Evolutionary conservation across 768 basidiomycete species (phyloP).

Genomic region (Panus rudis): DNA sequence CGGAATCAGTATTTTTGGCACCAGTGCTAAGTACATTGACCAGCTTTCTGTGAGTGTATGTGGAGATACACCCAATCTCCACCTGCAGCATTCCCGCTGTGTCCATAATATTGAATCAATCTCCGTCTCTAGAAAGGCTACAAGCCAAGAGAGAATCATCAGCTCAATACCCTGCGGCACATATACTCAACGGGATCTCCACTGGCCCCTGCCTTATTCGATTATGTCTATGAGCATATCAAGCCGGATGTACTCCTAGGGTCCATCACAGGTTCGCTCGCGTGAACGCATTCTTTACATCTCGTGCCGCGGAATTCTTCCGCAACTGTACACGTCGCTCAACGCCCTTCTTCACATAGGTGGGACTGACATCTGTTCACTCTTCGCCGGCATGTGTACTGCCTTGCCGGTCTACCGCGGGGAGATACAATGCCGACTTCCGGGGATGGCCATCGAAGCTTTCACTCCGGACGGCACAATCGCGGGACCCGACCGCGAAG

Average conservation of each 20-base stretch:
- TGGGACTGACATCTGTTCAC: slow-evolving; percentile 79
- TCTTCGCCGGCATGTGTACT: slow-evolving; percentile 76
- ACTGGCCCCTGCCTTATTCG: slow-evolving; percentile 59
- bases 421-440: slow-evolving; percentile 77
- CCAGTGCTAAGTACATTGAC: slow-evolving; percentile 79
- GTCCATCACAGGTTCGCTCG: slow-evolving; percentile 61
- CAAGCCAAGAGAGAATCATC: slow-evolving; percentile 57
- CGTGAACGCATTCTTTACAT: background rate
- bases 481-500: slow-evolving; percentile 43
- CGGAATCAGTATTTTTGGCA: slow-evolving; percentile 73
- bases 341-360: slow-evolving; percentile 34
- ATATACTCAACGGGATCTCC: slow-evolving; percentile 82
- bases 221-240: slow-evolving; percentile 68
- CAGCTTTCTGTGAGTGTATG: slow-evolving; percentile 56
- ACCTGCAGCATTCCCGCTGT: slow-evolving; percentile 1
- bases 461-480: slow-evolving; percentile 39
- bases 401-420: slow-evolving; percentile 73
- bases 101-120: no score
- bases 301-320: background rate
- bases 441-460: slow-evolving; percentile 72
- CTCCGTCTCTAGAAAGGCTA: slow-evolving; percentile 57
- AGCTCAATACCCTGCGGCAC: slow-evolving; percentile 51
- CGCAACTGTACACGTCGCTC: background rate
- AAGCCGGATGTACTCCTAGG: slow-evolving; percentile 56
- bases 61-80: slow-evolving; percentile 4